Percentiles rank a stretch among this genome's conserved stretches.
Evolutionary conservation across 371 early-diverging fungal genomes (phyloP).

Genomic region (Apophysomyces ossiformis): DNA sequence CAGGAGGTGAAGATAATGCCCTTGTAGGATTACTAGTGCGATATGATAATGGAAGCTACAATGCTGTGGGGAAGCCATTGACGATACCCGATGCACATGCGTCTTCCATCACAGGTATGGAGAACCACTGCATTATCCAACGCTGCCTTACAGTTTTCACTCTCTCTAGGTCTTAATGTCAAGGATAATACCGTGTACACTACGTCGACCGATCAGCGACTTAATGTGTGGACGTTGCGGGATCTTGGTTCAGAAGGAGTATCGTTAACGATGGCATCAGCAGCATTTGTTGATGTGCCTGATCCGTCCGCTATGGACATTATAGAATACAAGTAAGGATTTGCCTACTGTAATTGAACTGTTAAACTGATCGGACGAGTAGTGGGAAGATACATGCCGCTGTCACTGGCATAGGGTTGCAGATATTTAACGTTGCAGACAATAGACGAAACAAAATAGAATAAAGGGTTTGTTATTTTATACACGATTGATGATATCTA

Average conservation of each 20-base stretch:
- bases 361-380: conserved; percentile 1
- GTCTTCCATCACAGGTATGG: conserved; percentile 61
- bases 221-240: conserved; percentile 56
- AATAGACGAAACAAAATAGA: conserved; percentile 5
- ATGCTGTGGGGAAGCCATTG: conserved; percentile 27
- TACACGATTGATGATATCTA: neutral
- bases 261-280: conserved; percentile 33
- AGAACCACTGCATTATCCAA: neutral
- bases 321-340: conserved; percentile 33
- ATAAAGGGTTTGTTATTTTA: neutral
- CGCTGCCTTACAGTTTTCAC: neutral
- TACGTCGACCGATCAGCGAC: conserved; percentile 60
- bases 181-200: conserved; percentile 41
- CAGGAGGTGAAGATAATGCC: conserved; percentile 71
- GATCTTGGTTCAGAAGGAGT: conserved; percentile 20
- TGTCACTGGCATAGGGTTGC: conserved; percentile 59
- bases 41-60: neutral
- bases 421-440: conserved; percentile 25
- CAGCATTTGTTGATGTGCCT: conserved; percentile 61
- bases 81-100: conserved; percentile 56
- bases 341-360: conserved; percentile 3
- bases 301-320: conserved; percentile 66
- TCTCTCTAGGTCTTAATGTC: conserved; percentile 43
- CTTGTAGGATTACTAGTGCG: conserved; percentile 39
- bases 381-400: conserved; percentile 40